Evolutionary conservation across 1,284 basidiomycete species (phyloP), one percentile per base, ranked within the genome.

Genomic region (Ceratobasidium sp.): DNA sequence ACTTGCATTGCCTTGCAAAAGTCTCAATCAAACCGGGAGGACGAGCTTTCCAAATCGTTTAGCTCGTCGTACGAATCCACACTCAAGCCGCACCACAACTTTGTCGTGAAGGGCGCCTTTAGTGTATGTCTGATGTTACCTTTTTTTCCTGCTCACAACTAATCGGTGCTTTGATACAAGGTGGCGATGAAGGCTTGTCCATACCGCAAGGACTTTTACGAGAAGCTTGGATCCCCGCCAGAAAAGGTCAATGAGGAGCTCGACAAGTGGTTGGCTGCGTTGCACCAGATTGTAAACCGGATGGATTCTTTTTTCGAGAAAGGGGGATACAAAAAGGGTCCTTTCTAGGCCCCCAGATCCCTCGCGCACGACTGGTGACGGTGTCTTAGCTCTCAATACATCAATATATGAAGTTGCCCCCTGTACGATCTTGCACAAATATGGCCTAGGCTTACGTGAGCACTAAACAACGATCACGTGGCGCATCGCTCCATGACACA

Each of bases 151-250:
- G 27, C 27, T 41, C 23, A 38, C 27, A 55, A 57, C 68, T 59
- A 59, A 76, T 7, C 23, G 57, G 33, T 41, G 41, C 78, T n/a
- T 71, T 38, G 60, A 52, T 79, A 10, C 62, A 70, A 96, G 94
- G 90, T 97, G 64, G 97, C 97, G 5, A 96, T 99, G 95, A 98
- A 94, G 83, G 96, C 97, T 0, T 98, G 96, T 87, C 97, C 97
- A 0, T 95, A 95, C 86, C 94, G 97, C 78, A 90, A 88, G 20
- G 92, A 92, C 81, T 97, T 99, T 86, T 98, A 96, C 85, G 87
- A 88, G 64, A 98, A 98, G 85, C 90, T 99, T 65, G 94, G 94
- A 27, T 88, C 90, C 62, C 87, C 94, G 1, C 86, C 89, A 68
- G 92, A 92, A 44, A 90, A 89, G 81, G 89, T 98, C 78, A 87